Evolutionary conservation across 164 flowering plant species (phyloP).

Genomic region (Pachysandra terminalis): DNA sequence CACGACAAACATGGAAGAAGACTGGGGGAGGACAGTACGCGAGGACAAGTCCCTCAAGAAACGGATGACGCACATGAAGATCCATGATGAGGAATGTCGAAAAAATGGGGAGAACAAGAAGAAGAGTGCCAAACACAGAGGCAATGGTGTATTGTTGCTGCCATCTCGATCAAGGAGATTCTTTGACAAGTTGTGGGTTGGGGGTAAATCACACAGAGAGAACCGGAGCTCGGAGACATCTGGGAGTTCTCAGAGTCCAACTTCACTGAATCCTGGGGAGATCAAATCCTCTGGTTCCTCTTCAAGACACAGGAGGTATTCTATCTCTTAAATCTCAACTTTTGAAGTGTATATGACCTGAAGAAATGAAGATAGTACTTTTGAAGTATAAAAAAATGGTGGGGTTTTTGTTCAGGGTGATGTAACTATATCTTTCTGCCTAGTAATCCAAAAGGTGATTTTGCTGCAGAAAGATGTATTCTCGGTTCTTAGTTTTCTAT

Average conservation of each 20-base stretch:
- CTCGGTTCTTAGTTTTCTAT: conserved; percentile 16
- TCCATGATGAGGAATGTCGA: conserved; percentile 26
- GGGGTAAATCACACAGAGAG: conserved; percentile 49
- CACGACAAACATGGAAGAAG: no score
- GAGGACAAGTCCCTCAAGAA: conserved; percentile 41
- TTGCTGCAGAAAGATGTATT: conserved; percentile 16
- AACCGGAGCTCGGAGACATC: conserved; percentile 69
- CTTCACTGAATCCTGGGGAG: conserved; percentile 53
- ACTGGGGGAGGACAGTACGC: no score
- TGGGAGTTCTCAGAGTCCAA: conserved; percentile 72
- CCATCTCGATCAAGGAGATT: conserved; percentile 80
- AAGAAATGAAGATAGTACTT: neutral
- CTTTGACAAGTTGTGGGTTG: conserved; percentile 64
- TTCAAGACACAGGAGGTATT: conserved; percentile 64
- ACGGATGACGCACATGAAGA: conserved; percentile 38
- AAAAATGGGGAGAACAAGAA: conserved; percentile 35
- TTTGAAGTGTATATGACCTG: neutral
- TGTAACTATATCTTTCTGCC: conserved; percentile 3
- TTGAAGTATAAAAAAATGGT: conserved; percentile 5
- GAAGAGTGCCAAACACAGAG: conserved; percentile 37
- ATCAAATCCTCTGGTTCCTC: conserved; percentile 54
- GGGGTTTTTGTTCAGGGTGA: no score
- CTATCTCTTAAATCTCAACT: conserved; percentile 47
- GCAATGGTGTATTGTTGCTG: conserved; percentile 47
- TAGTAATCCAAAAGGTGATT: neutral